phyloP scores from a whole-genome alignment of 352 stramenopile species.

The Pythium insidiosum region DNA sequence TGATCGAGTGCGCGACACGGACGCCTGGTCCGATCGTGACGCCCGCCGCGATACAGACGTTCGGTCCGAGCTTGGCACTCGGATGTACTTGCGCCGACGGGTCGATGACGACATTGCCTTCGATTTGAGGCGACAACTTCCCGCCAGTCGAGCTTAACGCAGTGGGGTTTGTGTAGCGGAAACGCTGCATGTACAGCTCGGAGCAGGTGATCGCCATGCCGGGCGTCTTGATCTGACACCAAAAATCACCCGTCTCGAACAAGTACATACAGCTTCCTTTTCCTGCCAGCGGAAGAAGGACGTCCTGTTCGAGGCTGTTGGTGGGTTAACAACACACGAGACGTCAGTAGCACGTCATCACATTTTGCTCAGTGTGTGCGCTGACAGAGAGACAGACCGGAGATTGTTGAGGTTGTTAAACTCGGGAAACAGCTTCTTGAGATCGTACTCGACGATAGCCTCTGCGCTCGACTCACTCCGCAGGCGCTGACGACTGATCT shows the following conservation, averaged over 20 bases:
- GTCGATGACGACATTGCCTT: constrained; percentile 85
- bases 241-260: constrained; percentile 83
- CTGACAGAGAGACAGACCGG: constrained; percentile 22
- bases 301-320: constrained; percentile 81
- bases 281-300: constrained; percentile 76
- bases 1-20: constrained; percentile 82
- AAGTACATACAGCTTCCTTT: constrained; percentile 56
- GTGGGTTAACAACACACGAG: neutral
- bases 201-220: constrained; percentile 88
- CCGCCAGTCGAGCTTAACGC: constrained; percentile 69
- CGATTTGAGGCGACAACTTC: constrained; percentile 78
- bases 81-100: constrained; percentile 70
- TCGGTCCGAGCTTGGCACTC: constrained; percentile 80
- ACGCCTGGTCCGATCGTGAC: constrained; percentile 77
- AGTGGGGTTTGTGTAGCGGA: constrained; percentile 85
- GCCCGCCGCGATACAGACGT: constrained; percentile 79
- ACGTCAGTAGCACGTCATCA: constrained; percentile 3
- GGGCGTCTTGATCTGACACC: constrained; percentile 88
- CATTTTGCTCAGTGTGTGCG: neutral
- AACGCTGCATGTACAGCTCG: constrained; percentile 88
- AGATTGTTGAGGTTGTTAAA: constrained; percentile 84
- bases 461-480: constrained; percentile 66
- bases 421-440: constrained; percentile 84
- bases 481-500: constrained; percentile 70
- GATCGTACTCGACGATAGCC: constrained; percentile 62